These are phyloP conservation scores for Didymella glomerata DNA, from an alignment of 2,329 filamentous ascomycete genomes.

Conservation along the genomic window DNA sequence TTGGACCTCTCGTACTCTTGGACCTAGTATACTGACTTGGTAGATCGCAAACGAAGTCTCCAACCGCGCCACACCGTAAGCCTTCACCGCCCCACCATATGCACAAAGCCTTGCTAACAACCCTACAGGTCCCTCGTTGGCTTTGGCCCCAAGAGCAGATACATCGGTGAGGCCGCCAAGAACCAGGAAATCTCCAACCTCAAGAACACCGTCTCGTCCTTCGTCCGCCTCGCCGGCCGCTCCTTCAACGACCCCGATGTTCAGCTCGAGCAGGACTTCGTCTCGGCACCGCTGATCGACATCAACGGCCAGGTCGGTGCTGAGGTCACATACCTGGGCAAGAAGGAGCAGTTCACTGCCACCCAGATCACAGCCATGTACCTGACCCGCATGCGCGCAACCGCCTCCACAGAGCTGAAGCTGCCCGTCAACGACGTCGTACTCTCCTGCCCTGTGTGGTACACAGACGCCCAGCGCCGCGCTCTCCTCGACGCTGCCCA, in stretches of 20 bases:
- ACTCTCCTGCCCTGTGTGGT: constrained; percentile 95
- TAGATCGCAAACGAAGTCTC: constrained; percentile 99
- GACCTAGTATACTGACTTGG: constrained; percentile 39
- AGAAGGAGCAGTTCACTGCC: constrained; percentile 95
- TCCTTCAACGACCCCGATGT: constrained; percentile 89
- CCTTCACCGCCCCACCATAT: constrained; percentile 42
- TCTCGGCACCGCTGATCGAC: constrained; percentile 86
- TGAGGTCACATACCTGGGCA: constrained; percentile 90
- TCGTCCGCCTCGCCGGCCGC: constrained; percentile 93
- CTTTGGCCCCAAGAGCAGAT: constrained; percentile 92
- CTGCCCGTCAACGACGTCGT: constrained; percentile 92
- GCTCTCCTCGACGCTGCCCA: constrained; percentile 89
- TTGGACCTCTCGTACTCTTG: not conserved
- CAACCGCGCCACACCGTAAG: constrained; percentile 97
- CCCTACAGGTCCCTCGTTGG: constrained; percentile 78
- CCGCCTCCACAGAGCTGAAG: constrained; percentile 84
- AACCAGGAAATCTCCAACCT: constrained; percentile 99
- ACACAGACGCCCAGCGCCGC: constrained; percentile 92
- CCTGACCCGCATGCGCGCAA: constrained; percentile 92
- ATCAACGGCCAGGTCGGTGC: constrained; percentile 93
- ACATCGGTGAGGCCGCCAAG: constrained; percentile 94
- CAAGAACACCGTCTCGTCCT: constrained; percentile 94
- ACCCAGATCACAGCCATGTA: constrained; percentile 96
- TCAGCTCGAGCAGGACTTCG: constrained; percentile 88
- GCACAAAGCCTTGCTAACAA: constrained; percentile 20